A percentile compares a stretch with the other conserved stretches of the same genome.
phyloP scores from a whole-genome alignment of 2,329 filamentous ascomycete species.

The Xylaria sp. region DNA sequence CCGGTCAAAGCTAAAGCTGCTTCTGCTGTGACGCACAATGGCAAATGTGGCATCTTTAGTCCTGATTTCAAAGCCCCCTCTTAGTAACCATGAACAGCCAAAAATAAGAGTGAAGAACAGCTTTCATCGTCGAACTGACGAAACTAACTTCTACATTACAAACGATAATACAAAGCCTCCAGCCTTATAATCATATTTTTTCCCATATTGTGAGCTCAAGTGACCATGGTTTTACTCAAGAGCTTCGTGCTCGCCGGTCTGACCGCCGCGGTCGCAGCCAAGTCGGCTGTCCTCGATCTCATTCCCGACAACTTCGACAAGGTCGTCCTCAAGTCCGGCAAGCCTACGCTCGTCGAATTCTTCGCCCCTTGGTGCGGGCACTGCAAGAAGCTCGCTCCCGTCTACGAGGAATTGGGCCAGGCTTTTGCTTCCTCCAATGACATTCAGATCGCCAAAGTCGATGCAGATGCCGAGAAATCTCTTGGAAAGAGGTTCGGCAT shows the following conservation, averaged over 20 bases:
- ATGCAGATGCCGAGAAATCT: conserved; percentile 87
- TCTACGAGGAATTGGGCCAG: conserved; percentile 89
- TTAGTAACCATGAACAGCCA: conserved; percentile 26
- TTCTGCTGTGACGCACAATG: conserved; percentile 37
- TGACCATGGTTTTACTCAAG: conserved; percentile 66
- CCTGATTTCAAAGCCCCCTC: conserved; percentile 41
- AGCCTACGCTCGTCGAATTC: conserved; percentile 97
- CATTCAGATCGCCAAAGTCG: conserved; percentile 93
- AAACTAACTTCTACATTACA: conserved; percentile 12
- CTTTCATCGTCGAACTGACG: background rate
- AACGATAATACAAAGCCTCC: conserved; percentile 8
- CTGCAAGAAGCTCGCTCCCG: conserved; percentile 96
- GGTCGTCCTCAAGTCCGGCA: conserved; percentile 88
- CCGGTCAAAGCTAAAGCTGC: conserved; percentile 26
- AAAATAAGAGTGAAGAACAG: conserved; percentile 1
- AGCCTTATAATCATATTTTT: background rate
- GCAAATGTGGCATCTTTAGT: conserved; percentile 42
- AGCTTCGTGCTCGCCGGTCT: conserved; percentile 69
- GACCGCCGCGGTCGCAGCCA: conserved; percentile 68
- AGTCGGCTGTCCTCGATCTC: conserved; percentile 89
- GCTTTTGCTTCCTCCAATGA: conserved; percentile 77
- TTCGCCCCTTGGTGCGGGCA: conserved; percentile 99
- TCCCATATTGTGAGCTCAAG: conserved; percentile 20
- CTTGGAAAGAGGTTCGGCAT: conserved; percentile 89
- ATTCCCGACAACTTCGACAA: conserved; percentile 91